Evolutionary conservation across 805 yeast genomes (phyloP), one percentile per base, ranked within the genome.

Genomic region (Candida yuanshanica): DNA sequence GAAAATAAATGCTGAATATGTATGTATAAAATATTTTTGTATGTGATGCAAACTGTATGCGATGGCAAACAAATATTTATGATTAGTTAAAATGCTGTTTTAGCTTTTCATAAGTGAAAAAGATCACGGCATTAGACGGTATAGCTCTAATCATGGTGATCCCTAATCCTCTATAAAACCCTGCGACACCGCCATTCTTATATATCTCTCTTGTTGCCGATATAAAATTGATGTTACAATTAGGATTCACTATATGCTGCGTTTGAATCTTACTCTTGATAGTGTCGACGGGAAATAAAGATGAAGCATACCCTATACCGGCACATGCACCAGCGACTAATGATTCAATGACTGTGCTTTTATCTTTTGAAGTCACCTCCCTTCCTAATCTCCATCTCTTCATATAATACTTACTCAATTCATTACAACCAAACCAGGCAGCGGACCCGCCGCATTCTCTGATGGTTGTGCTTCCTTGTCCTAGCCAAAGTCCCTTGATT

Each of bases 391-490:
- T 52, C 17, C 39, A 35, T n/a, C 47, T 46, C 44, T 69, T 68
- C 47, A 76, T 64, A n/a, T 54, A 48, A 2, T 52, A 52, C 17
- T 66, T 59, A 7, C 74, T 64, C 35, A 71, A 63, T 57, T 89
- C 96, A 59, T 89, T 89, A 14, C 93, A 77, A 0, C 95, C 91
- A 65, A 90, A 90, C 97, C 97, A 90, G 2, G 91, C 81, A 4
- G 95, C 86, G 2, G 96, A 85, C 7, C 97, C 97, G 22, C 89
- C 82, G 29, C 86, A 73, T 58, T 90, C 98, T 52, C 97, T 73
- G 2, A 85, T 48, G 36, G 87, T 63, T 0, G 98, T 90, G 17
- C 93, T 81, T 1, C 79, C 66, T 50, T 89, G 89, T 2, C 98
- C 98, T 47, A 76, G 76, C 95, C 96, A 90, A 45, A 90, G 69